Evolutionary conservation across 2,329 filamentous ascomycete genomes (phyloP), one percentile per base, ranked within the genome.

Genomic region (Nigrospora osmanthi): DNA sequence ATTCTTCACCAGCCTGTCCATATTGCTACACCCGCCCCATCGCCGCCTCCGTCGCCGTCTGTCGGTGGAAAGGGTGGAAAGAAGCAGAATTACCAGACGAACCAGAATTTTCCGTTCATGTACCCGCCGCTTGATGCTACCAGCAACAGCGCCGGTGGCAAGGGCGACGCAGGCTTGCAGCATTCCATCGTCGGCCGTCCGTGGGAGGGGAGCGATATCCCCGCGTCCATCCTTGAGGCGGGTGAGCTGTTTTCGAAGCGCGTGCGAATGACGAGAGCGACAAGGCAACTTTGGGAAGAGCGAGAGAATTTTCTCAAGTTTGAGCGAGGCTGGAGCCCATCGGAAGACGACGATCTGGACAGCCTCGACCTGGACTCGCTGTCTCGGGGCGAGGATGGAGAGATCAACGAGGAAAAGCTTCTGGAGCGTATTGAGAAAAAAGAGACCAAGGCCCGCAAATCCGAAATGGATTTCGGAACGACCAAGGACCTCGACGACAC

Each of bases 21-120:
- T 63, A 98, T 98, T 55, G 93, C 93, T n/a, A 98, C 93, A 1
- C 93, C 93, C 1, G 91, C 90, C 0, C 93, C 93, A 2, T 98
- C 93, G 0, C 93, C 93, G 19, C 93, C 93, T 0, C 93, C 93
- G 1, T 96, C 91, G 1, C 93, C 93, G 1, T 76, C 72, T 11
- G 84, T 85, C 32, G 90, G 89, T 23, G 89, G 89, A 0, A 98
- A 97, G 63, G 88, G 87, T 43, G 90, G 86, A 1, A 98, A 98
- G 72, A 98, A 98, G 61, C 93, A 98, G 59, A 98, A 97, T 55
- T 98, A 98, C 58, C 93, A 98, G 63, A 98, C 93, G 0, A 98
- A 98, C 59, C 93, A 98, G 57, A 93, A 96, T 60, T 97, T 98
- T 52, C 93, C 93, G 0, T 97, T 98, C 59, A 82, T 98, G 69